Base-by-base conservation (phyloP, 345 rosid species). In the Citrus reticulata region DNA sequence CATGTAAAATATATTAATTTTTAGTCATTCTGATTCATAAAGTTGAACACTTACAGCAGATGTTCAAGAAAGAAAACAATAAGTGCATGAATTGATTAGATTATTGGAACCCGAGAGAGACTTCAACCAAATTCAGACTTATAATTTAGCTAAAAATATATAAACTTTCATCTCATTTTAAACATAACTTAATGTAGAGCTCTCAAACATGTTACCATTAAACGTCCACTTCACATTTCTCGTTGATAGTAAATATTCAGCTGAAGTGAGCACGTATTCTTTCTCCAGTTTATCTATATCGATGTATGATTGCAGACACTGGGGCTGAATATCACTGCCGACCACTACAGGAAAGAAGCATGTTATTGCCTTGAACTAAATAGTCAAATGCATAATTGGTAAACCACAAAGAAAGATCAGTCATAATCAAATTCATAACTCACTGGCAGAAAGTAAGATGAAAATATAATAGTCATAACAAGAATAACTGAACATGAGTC, bases 201-300 rank as follows among this genome's bases (percentile, higher is more conserved):
- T 34, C 55, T 32, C 9, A 37, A 63, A 24, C 49, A 63, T 25
- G 46, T 63, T 91, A 94, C 99, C 93, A 78, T 85, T 85, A 84
- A 83, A 89, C 46, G 85, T 90, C 94, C 95, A 91, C 79, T 81
- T 85, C 46, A 91, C 80, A 76, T 90, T 90, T 83, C 87, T 88
- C 75, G 91, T 83, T 58, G 89, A 93, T 74, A 96, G 97, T 82
- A 89, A 78, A 84, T 89, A 88, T 85, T 94, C 97, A 55, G 97
- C 98, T 8, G 95, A 89, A 59, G 97, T 91, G 62, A 93, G 86
- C 72, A 96, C 87, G 85, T 86, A 90, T 87, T 96, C 97, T 68
- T 81, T 85, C 82, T 96, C 91, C 78, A 96, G 92, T 81, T 85
- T 85, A 84, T 89, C 91, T 0, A 89, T 84, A 83, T 89, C 94